Evolutionary conservation across 2,329 filamentous ascomycete genomes (phyloP), one percentile per base, ranked within the genome.

Genomic region (Cladosporium sphaerospermum): DNA sequence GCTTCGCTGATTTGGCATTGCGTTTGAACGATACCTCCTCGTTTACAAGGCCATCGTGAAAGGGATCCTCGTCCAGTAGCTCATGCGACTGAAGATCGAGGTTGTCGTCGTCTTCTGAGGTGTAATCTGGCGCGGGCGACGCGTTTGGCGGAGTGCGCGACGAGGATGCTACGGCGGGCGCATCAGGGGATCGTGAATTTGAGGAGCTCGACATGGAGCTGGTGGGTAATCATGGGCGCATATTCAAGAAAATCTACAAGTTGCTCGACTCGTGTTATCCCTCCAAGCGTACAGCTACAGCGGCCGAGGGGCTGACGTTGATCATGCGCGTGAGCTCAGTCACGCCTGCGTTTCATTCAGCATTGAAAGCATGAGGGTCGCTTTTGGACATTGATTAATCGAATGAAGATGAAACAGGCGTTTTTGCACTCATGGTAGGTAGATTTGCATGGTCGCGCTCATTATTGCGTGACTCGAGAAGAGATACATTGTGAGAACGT

Each of bases 1-100:
- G 50, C 28, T 59, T 56, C 11, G 45, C 28, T 73, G 64, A 60
- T 56, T 77, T 85, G 60, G 81, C 78, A 58, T 81, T 85, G 64
- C 86, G 83, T 73, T 88, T 89, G 73, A 89, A 89, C 33, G 85
- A 86, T 50, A 87, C 71, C 28, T 47, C 37, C 13, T 49, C 19
- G 39, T 42, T 33, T 39, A 37, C 19, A 1, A 13, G 14, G 37
- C 44, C 52, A 46, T 44, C 48, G 18, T 51, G 42, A 23, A 67
- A 53, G 23, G 62, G 62, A 54, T 69, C 63, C 9, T 61, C 60
- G 46, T 45, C 58, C 53, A 75, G 63, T 31, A 69, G 66, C 56
- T 77, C 71, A 60, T 77, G 73, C 57, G 82, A 73, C 65, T 80
- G 77, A 33, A 64, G 49, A 40, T 64, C 63, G 53, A 64, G 61